phyloP scores from a whole-genome alignment of 768 basidiomycete genomes.

The Psilocybe azurescens region DNA sequence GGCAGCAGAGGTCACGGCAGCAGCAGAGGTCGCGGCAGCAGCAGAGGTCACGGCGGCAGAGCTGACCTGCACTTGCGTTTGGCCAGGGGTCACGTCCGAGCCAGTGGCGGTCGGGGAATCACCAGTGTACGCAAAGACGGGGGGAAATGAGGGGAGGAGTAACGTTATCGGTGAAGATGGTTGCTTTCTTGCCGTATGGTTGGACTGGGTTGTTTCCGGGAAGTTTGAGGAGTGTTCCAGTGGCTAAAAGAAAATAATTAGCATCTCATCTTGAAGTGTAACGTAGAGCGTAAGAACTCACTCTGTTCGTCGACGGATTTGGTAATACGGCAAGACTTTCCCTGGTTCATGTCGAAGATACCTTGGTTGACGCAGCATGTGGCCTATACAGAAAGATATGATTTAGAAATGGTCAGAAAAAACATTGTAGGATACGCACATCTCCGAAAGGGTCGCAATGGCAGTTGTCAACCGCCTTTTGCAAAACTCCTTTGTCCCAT shows the following conservation, averaged over 20 bases:
- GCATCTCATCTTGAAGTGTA: background rate
- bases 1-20: background rate
- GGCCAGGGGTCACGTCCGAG: slow-evolving; percentile 11
- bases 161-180: slow-evolving; percentile 36
- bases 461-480: slow-evolving; percentile 59
- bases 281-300: slow-evolving; percentile 25
- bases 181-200: slow-evolving; percentile 37
- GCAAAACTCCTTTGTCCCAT: slow-evolving; percentile 62
- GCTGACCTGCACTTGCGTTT: slow-evolving; percentile 4
- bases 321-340: slow-evolving; percentile 49
- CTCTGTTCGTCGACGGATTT: slow-evolving; percentile 52
- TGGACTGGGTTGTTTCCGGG: slow-evolving; percentile 63
- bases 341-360: slow-evolving; percentile 47
- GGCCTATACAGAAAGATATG: slow-evolving; percentile 28
- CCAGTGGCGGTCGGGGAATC: slow-evolving; percentile 43
- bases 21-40: background rate
- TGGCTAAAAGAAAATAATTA: slow-evolving; percentile 34
- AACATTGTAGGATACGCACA: slow-evolving; percentile 29
- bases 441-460: slow-evolving; percentile 51
- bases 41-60: background rate
- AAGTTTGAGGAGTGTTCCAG: slow-evolving; percentile 49
- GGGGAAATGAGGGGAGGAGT: slow-evolving; percentile 46
- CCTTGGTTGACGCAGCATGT: slow-evolving; percentile 51
- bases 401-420: background rate
- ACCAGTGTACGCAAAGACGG: slow-evolving; percentile 54